Evolutionary conservation across 257 asterid genomes (phyloP).

Genomic region (Petunia axillaris): DNA sequence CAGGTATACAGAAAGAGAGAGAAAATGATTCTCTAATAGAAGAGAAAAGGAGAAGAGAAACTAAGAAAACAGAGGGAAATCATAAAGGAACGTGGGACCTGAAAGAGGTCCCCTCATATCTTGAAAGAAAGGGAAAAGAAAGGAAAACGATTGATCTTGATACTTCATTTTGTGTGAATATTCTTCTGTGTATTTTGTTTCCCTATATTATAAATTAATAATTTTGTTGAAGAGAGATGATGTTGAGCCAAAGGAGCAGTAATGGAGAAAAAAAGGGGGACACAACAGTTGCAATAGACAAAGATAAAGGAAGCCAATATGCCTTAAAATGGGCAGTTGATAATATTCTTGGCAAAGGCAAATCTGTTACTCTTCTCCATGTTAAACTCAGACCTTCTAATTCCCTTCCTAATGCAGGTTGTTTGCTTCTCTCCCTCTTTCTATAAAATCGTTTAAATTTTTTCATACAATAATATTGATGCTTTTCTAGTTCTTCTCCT

Average conservation of each 20-base stretch:
- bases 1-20: not conserved
- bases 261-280: conserved; percentile 52
- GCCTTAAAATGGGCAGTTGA: conserved; percentile 99
- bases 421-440: not conserved
- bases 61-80: not conserved
- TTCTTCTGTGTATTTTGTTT: not conserved
- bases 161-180: not conserved
- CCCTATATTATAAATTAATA: not conserved
- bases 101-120: not conserved
- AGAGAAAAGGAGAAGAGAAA: not conserved
- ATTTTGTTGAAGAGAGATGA: conserved; percentile 11
- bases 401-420: conserved; percentile 43
- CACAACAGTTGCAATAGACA: conserved; percentile 76
- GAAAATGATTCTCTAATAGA: not conserved
- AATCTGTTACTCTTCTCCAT: conserved; percentile 75
- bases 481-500: not conserved
- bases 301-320: conserved; percentile 89
- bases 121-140: not conserved
- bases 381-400: conserved; percentile 52
- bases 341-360: conserved; percentile 68
- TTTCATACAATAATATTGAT: not conserved
- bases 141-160: not conserved
- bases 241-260: conserved; percentile 43
- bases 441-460: not conserved
- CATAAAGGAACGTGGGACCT: conserved; percentile 15